A percentile compares a stretch with the other conserved stretches of the same genome.
Conservation (phyloP, 2,329 filamentous ascomycete genomes). For the Exophiala oligosperma region DNA sequence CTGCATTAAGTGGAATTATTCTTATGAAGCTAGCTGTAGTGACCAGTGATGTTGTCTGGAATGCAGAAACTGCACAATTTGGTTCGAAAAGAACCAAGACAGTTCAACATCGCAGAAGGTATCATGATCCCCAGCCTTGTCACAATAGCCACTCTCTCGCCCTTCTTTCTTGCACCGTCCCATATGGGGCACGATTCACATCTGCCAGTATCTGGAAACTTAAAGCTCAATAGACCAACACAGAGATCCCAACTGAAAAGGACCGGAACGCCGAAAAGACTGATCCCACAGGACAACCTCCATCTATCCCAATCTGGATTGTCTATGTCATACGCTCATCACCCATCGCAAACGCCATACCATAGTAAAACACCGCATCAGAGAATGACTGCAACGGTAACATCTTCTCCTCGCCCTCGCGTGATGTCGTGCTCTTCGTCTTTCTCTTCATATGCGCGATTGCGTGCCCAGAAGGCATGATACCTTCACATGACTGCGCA, state of each 20-base stretch:
- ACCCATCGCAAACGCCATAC: not conserved
- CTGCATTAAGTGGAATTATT: too few relatives aligned
- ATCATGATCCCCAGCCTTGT: too few relatives aligned
- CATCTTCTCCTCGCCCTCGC: not conserved
- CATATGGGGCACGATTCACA: not conserved
- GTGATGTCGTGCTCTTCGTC: not conserved
- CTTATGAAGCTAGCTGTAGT: too few relatives aligned
- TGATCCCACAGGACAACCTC: not conserved
- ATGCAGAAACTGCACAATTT: too few relatives aligned
- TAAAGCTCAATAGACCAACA: too few relatives aligned
- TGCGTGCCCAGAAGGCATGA: slow-evolving; percentile 16
- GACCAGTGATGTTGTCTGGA: too few relatives aligned
- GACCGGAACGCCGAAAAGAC: not conserved
- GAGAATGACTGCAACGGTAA: not conserved
- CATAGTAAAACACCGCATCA: not conserved
- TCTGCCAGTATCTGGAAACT: not conserved
- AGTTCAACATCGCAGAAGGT: too few relatives aligned
- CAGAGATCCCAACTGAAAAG: not conserved
- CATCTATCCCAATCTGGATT: not conserved
- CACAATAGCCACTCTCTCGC: too few relatives aligned
- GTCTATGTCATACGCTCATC: not conserved
- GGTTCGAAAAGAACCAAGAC: too few relatives aligned
- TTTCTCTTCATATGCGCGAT: not conserved
- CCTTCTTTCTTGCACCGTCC: too few relatives aligned
- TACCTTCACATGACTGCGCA: slow-evolving; percentile 76